Base-by-base conservation (phyloP, 768 basidiomycete species). In the Podaxis sp. region DNA sequence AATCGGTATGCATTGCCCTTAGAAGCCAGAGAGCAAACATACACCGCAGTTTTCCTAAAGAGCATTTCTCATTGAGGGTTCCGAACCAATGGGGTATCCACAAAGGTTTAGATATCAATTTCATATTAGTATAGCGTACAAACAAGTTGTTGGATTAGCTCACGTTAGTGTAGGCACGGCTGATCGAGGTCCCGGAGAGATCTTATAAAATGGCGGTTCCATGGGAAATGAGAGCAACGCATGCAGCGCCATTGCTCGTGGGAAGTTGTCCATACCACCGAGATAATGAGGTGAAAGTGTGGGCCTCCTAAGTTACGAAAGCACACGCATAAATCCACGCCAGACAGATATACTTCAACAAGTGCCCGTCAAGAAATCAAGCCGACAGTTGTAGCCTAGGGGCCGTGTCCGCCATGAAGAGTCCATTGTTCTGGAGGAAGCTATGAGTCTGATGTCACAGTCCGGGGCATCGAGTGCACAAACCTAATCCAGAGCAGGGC, bases 141-240 rank as follows among this genome's bases (percentile, higher is more conserved):
- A 15, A 15, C 15, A n/a, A 2, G 41, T 44, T 33, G 38, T 17
- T 24, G 46, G 22, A 3, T 10, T 20, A 17, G 24, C 65, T 55
- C 38, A 70, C 76, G 53, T 75, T 76, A 15, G 74, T 73, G 52
- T 78, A 78, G 52, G 78, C 74, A 30, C 76, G 74, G 36, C 76
- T 73, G 40, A 77, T 70, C 4, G 75, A 73, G 28, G 76, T 73
- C 15, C 71, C 72, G 30, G 30, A 36, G 77, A 74, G 71, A 78
- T 73, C 22, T 67, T 74, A 44, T 69, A 40, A 74, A 2, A 76
- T 51, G 48, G 73, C 70, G 4, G 71, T 70, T 4, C 36, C 30
- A 3, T 74, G 75, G 22, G 62, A 58, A 40, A 50, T 28, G 20
- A 72, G 22, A 58, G 76, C 75, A 1, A 68, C 65, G 11, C 13